These are phyloP conservation scores for Plasmodium chabaudi DNA, from an alignment of 169 alveolate species.

Conservation along the genomic window DNA sequence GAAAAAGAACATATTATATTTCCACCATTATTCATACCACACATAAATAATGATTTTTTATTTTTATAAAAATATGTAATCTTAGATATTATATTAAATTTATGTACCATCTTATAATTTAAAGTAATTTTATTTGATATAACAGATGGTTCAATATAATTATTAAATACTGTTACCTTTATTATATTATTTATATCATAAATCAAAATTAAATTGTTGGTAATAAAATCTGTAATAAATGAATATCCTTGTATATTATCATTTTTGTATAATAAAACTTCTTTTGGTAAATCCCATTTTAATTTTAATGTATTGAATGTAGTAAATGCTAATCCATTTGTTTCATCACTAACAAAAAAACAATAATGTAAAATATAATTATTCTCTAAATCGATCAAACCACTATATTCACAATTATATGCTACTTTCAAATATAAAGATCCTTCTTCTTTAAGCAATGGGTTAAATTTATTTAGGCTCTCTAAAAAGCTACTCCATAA, in stretches of 20 bases:
- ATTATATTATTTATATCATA: slow-evolving; percentile 11
- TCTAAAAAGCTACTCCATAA: not conserved
- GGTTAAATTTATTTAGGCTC: slow-evolving; percentile 8
- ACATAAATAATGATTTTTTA: slow-evolving; percentile 16
- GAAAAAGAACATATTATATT: slow-evolving; percentile 44
- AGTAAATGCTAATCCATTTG: slow-evolving; percentile 16
- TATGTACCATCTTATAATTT: slow-evolving; percentile 19
- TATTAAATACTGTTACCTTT: slow-evolving; percentile 34
- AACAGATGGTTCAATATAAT: slow-evolving; percentile 29
- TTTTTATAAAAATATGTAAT: slow-evolving; percentile 32
- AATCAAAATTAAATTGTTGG: slow-evolving; percentile 16
- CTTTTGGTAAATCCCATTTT: slow-evolving; percentile 19
- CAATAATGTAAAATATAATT: slow-evolving; percentile 18
- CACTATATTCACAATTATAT: slow-evolving; percentile 36
- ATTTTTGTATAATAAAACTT: slow-evolving; percentile 11
- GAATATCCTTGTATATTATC: not conserved
- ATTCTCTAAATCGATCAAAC: slow-evolving; percentile 8
- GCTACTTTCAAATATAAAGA: slow-evolving; percentile 8
- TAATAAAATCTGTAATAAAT: slow-evolving; percentile 20
- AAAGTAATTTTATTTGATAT: slow-evolving; percentile 2
- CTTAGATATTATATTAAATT: slow-evolving; percentile 7
- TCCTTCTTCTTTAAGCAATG: slow-evolving; percentile 27
- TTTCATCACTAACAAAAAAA: slow-evolving; percentile 36
- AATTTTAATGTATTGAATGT: slow-evolving; percentile 2
- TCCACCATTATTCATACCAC: slow-evolving; percentile 35